Percentiles rank a stretch among this genome's conserved stretches.
Evolutionary conservation across 345 rosid genomes (phyloP).

Genomic region (Salix udensis): DNA sequence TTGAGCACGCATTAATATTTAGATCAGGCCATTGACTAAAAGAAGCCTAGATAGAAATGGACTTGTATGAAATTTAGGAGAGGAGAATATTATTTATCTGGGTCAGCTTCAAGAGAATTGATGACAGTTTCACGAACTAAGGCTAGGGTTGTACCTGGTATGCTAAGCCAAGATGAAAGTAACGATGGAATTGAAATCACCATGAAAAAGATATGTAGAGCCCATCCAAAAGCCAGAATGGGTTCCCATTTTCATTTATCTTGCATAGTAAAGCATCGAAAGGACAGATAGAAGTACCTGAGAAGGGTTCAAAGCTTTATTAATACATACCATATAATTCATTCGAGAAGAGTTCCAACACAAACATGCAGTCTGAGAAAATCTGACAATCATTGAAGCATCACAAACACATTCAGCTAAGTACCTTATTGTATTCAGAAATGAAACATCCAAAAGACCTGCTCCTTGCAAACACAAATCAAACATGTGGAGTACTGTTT

Average conservation of each 20-base stretch:
- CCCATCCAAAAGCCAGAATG: conserved; percentile 32
- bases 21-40: conserved; percentile 29
- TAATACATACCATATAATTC: conserved; percentile 6
- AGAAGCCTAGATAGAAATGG: conserved; percentile 24
- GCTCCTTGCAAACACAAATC: background rate
- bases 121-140: conserved; percentile 10
- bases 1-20: conserved; percentile 15
- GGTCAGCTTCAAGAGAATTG: conserved; percentile 18
- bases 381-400: background rate
- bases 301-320: conserved; percentile 25
- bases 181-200: conserved; percentile 45
- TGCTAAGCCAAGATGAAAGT: conserved; percentile 26
- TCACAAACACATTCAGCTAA: background rate
- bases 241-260: conserved; percentile 28
- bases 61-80: background rate
- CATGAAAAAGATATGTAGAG: conserved; percentile 35
- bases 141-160: conserved; percentile 27
- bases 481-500: background rate
- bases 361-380: conserved; percentile 15
- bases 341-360: background rate
- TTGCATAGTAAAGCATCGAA: conserved; percentile 11
- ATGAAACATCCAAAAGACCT: background rate
- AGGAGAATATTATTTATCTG: conserved; percentile 12
- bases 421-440: background rate
- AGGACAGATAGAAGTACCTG: conserved; percentile 28